Base-by-base conservation (phyloP, 2,329 filamentous ascomycete genomes). In the Chaetomiaceae sp. region DNA sequence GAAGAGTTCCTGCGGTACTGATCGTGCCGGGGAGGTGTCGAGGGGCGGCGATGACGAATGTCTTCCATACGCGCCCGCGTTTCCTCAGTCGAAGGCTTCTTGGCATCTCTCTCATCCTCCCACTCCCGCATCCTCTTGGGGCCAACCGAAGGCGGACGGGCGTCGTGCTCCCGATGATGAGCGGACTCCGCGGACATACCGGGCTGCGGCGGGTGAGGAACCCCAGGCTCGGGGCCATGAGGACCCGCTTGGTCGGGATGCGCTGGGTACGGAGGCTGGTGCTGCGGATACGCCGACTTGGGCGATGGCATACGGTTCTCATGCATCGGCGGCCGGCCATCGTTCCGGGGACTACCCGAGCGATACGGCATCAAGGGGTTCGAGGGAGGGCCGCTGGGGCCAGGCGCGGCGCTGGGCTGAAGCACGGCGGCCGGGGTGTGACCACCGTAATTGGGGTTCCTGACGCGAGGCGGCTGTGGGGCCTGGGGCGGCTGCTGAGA, bases 281-380 rank as follows among this genome's bases (percentile, higher is more conserved):
- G 87, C 62, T 91, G 88, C 5, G 86, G 84, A 63, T 93, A 96
- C 7, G 82, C 83, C 34, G 89, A 86, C 63, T 90, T 91, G 53
- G 91, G 91, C n/a, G 92, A 96, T n/a, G 88, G 82, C 70, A 91
- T 87, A 54, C 87, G 83, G 64, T 86, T 89, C 58, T 96, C 91
- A 58, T 92, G 81, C 56, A 93, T 78, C 1, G 87, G 57, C 14
- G 53, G 86, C 46, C 90, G 39, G n/a, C 90, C 84, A 58, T 96
- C 92, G 44, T 86, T 82, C n/a, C 88, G 82, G 53, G 91, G 88
- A 66, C 87, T 95, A 61, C 83, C 83, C 25, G 84, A 81, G 51
- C 85, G 82, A 71, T 92, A 96, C 16, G 85, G 81, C 60, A 88
- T 85, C 61, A 89, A 71, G 16, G 73, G 70, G 44, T 76, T 75